These are phyloP conservation scores for Lathyrus sativus DNA, from an alignment of 306 rosid genomes.

Conservation along the genomic window DNA sequence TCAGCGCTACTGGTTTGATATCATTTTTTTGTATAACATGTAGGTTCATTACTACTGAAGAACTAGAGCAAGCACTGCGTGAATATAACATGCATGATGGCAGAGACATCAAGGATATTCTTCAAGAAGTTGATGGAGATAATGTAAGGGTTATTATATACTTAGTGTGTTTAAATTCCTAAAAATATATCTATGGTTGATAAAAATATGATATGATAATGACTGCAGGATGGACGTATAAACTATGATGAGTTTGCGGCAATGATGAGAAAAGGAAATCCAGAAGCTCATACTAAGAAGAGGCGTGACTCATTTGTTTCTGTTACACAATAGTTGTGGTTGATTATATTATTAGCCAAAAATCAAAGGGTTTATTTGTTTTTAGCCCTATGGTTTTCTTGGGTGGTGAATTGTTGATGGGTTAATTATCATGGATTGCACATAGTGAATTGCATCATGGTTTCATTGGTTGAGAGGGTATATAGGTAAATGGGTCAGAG, in stretches of 20 bases:
- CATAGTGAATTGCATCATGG: background rate
- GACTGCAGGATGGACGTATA: constrained; percentile 76
- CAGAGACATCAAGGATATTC: constrained; percentile 75
- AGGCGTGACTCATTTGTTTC: constrained; percentile 55
- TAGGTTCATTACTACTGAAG: constrained; percentile 85
- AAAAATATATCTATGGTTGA: no score
- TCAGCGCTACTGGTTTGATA: background rate
- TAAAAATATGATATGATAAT: no score
- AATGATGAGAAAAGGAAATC: constrained; percentile 95
- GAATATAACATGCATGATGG: constrained; percentile 90
- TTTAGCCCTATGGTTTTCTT: constrained; percentile 20
- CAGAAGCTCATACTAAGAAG: constrained; percentile 72
- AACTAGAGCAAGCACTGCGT: constrained; percentile 85
- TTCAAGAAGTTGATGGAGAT: constrained; percentile 84
- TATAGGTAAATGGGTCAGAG: constrained; percentile 10
- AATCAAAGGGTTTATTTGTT: background rate
- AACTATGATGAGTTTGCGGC: constrained; percentile 92
- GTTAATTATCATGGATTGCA: constrained; percentile 2
- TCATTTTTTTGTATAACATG: constrained; percentile 3
- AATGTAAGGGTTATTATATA: constrained; percentile 55
- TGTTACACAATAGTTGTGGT: constrained; percentile 2
- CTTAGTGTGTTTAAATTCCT: background rate
- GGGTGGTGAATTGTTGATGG: constrained; percentile 20
- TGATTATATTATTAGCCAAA: background rate
- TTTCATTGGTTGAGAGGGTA: constrained; percentile 31